Percentiles rank a stretch among this genome's conserved stretches.
Conservation (phyloP, 306 rosid genomes). For the Carpinus viminea region DNA sequence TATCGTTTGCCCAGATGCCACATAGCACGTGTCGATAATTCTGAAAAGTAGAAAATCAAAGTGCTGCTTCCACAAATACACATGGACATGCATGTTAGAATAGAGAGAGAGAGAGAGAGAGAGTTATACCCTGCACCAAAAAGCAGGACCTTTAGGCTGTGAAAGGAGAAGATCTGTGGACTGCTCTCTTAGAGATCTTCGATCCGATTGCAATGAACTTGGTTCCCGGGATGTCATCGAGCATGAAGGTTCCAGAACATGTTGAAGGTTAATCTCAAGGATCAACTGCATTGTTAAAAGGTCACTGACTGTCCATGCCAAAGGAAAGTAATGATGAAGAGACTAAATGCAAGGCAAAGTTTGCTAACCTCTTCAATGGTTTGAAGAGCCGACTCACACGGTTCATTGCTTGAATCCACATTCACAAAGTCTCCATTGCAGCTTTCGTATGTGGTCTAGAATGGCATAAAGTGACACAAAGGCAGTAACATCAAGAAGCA, state of each 20-base stretch:
- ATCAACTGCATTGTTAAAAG: conserved; percentile 4
- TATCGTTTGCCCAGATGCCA: conserved; percentile 20
- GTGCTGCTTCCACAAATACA: not conserved
- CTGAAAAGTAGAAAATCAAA: not conserved
- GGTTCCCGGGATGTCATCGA: conserved; percentile 8
- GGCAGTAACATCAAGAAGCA: not conserved
- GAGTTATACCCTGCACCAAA: conserved; percentile 14
- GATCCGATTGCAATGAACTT: not conserved
- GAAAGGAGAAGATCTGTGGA: conserved; percentile 5
- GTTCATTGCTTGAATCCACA: conserved; percentile 19
- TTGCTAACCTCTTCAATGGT: conserved; percentile 25
- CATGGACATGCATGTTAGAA: not conserved
- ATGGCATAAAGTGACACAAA: not conserved
- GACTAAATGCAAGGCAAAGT: not conserved
- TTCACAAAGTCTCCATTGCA: conserved; percentile 31
- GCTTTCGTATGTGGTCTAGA: conserved; percentile 17
- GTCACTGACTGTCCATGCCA: not conserved
- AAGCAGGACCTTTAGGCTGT: conserved; percentile 12
- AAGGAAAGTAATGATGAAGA: not conserved
- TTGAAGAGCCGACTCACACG: conserved; percentile 16
- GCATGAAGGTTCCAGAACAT: conserved; percentile 16
- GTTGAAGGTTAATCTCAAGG: conserved; percentile 5
- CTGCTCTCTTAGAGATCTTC: conserved; percentile 17
- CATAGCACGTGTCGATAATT: not conserved
- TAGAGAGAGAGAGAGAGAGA: not conserved